Evolutionary conservation across 371 early-diverging fungal species (phyloP), one percentile per base, ranked within the genome.

Genomic region (Nematocida sp.): DNA sequence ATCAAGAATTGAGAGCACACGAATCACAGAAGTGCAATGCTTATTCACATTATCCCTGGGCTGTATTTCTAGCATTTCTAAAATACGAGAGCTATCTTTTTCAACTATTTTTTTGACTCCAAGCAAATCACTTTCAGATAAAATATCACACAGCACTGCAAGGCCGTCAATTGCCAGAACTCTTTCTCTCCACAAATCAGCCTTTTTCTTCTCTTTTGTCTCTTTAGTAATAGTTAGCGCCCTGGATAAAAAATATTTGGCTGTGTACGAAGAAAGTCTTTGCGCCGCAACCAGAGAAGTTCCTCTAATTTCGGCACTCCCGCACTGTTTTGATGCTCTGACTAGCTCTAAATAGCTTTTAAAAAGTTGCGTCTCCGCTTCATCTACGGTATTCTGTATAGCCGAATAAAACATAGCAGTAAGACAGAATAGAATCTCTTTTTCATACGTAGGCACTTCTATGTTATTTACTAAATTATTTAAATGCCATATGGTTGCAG

Each of bases 11-110:
- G 54, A 33, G 7, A 75, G 62, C 13, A 75, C 47, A 7, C 25
- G 15, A 46, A 75, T 20, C 6, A 75, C 39, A 3, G 20, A 18
- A 1, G 42, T 33, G n/a, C 56, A 23, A 46, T 75, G 76, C 76
- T 6, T n/a, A 18, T 9, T 42, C 25, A 62, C 50, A 7, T 23
- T 25, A 6, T 47, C 76, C 18, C 40, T 18, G 11, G 76, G 76
- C 67, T 75, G 57, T 44, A 66, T 62, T 46, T 75, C 76, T 18
- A 75, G 15, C 23, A 75, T 1, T 52, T 67, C 67, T 4, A 66
- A n/a, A 4, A 75, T 56, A 25, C 50, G n/a, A 6, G 6, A 40
- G 11, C 33, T 42, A 11, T 75, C 18, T 66, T 70, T 75, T 20
- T 45, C 76, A 42, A 75, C n/a, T 18, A 52, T 55, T 69, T 75